Evolutionary conservation across 2,329 filamentous ascomycete genomes (phyloP), one percentile per base, ranked within the genome.

Genomic region (Botrytis sinoallii): DNA sequence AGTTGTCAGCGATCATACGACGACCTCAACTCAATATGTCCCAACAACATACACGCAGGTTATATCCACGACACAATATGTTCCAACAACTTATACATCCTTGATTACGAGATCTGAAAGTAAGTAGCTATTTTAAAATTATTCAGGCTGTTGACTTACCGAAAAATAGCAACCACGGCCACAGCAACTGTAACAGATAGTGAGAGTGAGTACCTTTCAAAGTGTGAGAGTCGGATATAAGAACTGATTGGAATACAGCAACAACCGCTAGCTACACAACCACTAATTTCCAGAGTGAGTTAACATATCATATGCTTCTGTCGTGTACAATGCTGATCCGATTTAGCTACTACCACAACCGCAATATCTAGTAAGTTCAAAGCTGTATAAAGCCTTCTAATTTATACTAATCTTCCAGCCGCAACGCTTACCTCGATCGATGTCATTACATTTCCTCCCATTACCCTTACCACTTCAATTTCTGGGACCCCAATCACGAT

Each of bases 51-150:
- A 65, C 25, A 46, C 40, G 16, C 63, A 42, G 18, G 20, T 42
- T 35, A 65, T 65, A 20, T 65, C 63, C n/a, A 25, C 59, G n/a
- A 74, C 70, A 8, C 40, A 65, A 38, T 74, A 68, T 48, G 69
- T 52, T 22, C 57, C 63, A n/a, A 75, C 46, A 22, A 74, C 64
- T 3, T 69, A 38, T 64, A 52, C 29, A 32, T 68, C 38, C 16
- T 32, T 72, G 25, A 67, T 57, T n/a, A 75, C 73, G 18, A 59
- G 46, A 25, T 71, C 73, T n/a, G 61, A 68, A 16, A 69, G 70
- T 72, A 40, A 68, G 55, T 66, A 59, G 8, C 38, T 38, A 10
- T 22, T 46, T 10, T 38, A 14, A 35, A 16, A 32, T 10, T n/a
- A 29, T 16, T 2, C 55, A 67, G 16, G n/a, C 65, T 38, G 18